phyloP scores from a whole-genome alignment of 352 stramenopile species.

The Pythium periplocum region DNA sequence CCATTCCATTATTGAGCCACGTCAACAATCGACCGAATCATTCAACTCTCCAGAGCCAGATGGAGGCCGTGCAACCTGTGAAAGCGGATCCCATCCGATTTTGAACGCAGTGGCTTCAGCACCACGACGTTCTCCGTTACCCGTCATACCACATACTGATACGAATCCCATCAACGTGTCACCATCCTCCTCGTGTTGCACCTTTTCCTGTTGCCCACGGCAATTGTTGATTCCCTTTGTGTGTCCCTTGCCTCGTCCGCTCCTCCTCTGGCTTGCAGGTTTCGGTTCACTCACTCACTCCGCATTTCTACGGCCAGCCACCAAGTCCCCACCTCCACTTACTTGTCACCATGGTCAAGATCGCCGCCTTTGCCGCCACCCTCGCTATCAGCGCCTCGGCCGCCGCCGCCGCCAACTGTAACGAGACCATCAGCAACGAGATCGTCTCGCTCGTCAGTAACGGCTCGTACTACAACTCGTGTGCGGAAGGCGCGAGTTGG shows the following conservation, averaged over 20 bases:
- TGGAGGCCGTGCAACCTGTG: too few relatives aligned
- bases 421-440: constrained; percentile 23
- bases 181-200: not conserved
- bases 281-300: constrained; percentile 16
- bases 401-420: constrained; percentile 16
- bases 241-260: not conserved
- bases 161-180: not conserved
- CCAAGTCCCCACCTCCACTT: constrained; percentile 12
- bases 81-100: too few relatives aligned
- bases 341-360: constrained; percentile 12
- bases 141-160: not conserved
- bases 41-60: too few relatives aligned
- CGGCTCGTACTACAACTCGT: constrained; percentile 46
- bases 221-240: not conserved
- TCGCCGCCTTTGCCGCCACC: constrained; percentile 8
- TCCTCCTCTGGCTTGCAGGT: constrained; percentile 1
- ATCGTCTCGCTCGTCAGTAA: constrained; percentile 41
- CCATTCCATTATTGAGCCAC: too few relatives aligned
- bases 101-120: not conserved
- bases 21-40: too few relatives aligned
- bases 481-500: constrained; percentile 37
- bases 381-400: constrained; percentile 8
- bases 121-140: not conserved
- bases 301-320: constrained; percentile 5
- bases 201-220: too few relatives aligned